Evolutionary conservation across 75 land plant genomes (phyloP).

Genomic region (Sequoiadendron giganteum): DNA sequence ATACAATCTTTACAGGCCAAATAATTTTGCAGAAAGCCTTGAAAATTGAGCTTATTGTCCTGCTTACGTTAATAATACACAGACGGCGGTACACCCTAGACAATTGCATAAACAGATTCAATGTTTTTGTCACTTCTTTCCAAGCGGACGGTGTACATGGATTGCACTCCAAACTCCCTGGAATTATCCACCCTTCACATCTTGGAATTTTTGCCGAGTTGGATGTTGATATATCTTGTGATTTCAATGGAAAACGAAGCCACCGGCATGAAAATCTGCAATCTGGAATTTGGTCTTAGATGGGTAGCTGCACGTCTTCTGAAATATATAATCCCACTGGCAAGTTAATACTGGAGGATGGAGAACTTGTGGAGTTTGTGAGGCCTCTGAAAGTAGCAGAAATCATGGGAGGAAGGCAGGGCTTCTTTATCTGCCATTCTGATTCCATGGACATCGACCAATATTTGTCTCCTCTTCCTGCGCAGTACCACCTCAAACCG

Average conservation of each 20-base stretch:
- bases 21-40: too few relatives aligned
- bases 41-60: too few relatives aligned
- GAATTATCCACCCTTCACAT: too few relatives aligned
- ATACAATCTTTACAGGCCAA: too few relatives aligned
- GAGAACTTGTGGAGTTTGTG: background rate
- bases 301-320: background rate
- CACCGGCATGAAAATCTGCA: too few relatives aligned
- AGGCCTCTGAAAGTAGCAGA: constrained; percentile 9
- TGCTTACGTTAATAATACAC: constrained; percentile 17
- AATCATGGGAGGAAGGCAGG: constrained; percentile 24
- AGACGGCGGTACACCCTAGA: constrained; percentile 26
- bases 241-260: too few relatives aligned
- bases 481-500: constrained; percentile 35
- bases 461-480: constrained; percentile 25
- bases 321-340: background rate
- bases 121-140: too few relatives aligned
- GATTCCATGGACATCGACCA: constrained; percentile 52
- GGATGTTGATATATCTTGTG: too few relatives aligned
- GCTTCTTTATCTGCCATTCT: constrained; percentile 39
- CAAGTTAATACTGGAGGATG: background rate
- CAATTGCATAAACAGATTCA: background rate
- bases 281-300: too few relatives aligned
- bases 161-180: too few relatives aligned
- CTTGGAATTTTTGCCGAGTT: too few relatives aligned
- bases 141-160: too few relatives aligned